Evolutionary conservation across 2,329 filamentous ascomycete genomes (phyloP).

Genomic region (Penicillium hordei): DNA sequence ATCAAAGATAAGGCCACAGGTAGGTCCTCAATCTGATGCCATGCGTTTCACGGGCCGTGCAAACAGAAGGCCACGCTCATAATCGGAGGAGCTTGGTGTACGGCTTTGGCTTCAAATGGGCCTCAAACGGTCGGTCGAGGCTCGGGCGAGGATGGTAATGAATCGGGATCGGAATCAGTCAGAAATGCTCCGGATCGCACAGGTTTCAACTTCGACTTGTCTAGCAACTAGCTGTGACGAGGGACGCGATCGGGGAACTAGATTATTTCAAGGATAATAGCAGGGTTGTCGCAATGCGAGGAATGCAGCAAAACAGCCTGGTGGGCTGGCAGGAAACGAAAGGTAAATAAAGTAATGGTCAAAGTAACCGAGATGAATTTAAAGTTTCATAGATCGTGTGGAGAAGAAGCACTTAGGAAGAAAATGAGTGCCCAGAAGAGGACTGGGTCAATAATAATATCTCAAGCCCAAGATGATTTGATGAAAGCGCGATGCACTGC

Average conservation of each 20-base stretch:
- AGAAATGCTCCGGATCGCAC: background rate
- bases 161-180: background rate
- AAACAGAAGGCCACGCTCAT: slow-evolving; percentile 23
- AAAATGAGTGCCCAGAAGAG: background rate
- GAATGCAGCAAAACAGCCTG: slow-evolving; percentile 1
- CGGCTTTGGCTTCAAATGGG: slow-evolving; percentile 3
- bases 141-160: background rate
- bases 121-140: background rate
- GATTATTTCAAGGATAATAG: background rate
- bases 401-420: background rate
- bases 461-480: slow-evolving; percentile 12
- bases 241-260: background rate
- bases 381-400: background rate
- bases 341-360: background rate
- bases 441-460: slow-evolving; percentile 10
- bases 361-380: background rate
- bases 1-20: slow-evolving; percentile 17
- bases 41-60: slow-evolving; percentile 28
- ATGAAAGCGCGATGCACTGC: slow-evolving; percentile 22
- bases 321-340: background rate
- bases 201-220: background rate
- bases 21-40: slow-evolving; percentile 27
- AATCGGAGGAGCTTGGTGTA: slow-evolving; percentile 21
- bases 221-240: background rate
- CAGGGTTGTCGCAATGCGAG: slow-evolving; percentile 13